phyloP scores from a whole-genome alignment of 2,329 filamentous ascomycete genomes.

The Botrytis cinerea region DNA sequence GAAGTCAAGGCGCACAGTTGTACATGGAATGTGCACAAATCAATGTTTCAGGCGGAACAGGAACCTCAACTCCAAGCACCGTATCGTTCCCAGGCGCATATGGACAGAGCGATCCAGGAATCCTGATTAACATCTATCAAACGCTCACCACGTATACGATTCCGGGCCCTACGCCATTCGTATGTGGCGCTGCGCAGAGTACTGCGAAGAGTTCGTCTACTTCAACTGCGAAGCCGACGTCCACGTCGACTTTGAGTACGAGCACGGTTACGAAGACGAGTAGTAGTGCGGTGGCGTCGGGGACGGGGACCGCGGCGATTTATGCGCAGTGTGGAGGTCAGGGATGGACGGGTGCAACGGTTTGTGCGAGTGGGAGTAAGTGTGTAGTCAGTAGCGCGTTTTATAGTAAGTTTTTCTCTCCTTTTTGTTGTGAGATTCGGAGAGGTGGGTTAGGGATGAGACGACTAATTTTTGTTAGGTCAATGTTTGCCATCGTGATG shows the following conservation, averaged over 20 bases:
- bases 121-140: conserved; percentile 50
- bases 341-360: conserved; percentile 13
- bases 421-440: not conserved
- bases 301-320: not conserved
- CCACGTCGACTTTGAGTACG: not conserved
- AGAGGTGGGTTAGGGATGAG: too few relatives aligned
- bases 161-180: conserved; percentile 45
- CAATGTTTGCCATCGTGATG: conserved; percentile 6
- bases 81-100: conserved; percentile 37
- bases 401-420: conserved; percentile 22
- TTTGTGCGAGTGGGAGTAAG: conserved; percentile 8
- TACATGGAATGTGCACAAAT: conserved; percentile 54
- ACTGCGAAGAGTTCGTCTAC: not conserved
- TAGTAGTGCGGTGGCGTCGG: not conserved
- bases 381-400: conserved; percentile 30
- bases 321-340: conserved; percentile 11
- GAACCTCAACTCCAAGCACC: conserved; percentile 30
- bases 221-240: not conserved
- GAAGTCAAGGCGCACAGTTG: conserved; percentile 48
- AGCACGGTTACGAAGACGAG: not conserved
- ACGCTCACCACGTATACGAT: conserved; percentile 44
- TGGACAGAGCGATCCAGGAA: conserved; percentile 48
- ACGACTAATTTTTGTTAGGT: conserved; percentile 2
- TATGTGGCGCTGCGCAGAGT: conserved; percentile 7
- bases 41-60: conserved; percentile 47